Conservation (phyloP, 2,329 filamentous ascomycete species). For the Fusarium fracticaudum region DNA sequence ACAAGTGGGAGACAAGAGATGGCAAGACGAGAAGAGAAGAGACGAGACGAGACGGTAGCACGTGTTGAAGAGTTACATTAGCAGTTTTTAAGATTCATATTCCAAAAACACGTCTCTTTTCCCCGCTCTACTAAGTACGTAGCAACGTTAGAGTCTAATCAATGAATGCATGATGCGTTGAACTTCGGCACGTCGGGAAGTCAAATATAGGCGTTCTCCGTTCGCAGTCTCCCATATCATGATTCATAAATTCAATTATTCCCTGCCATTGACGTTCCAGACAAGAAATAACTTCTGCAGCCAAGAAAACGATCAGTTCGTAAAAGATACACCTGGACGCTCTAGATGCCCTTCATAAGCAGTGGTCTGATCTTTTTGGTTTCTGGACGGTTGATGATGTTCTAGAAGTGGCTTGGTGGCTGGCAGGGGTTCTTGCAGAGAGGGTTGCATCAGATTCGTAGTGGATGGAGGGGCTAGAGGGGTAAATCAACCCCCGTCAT, state of each 20-base stretch:
- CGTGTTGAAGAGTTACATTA: slow-evolving; percentile 33
- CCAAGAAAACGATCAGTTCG: not conserved
- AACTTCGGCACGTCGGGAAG: not conserved
- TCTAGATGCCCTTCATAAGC: not conserved
- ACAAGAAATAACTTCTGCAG: not conserved
- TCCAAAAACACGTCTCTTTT: slow-evolving; percentile 7
- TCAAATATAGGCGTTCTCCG: not conserved
- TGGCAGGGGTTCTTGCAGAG: slow-evolving; percentile 9
- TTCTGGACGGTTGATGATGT: slow-evolving; percentile 1
- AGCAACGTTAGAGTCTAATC: not conserved
- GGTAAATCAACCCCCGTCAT: slow-evolving; percentile 3
- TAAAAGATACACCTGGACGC: not conserved
- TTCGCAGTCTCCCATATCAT: not conserved
- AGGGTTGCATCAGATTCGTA: slow-evolving; percentile 13
- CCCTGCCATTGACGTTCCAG: not conserved
- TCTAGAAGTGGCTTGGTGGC: slow-evolving; percentile 31
- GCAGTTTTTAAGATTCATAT: slow-evolving; percentile 32
- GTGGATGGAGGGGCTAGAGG: slow-evolving; percentile 9
- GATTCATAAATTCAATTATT: not conserved
- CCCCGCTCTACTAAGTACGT: not conserved
- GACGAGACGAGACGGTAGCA: slow-evolving; percentile 19
- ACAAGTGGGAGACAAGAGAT: slow-evolving; percentile 18
- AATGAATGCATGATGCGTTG: slow-evolving; percentile 13
- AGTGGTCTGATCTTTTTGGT: slow-evolving; percentile 18
- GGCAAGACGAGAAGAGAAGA: slow-evolving; percentile 7